Conservation (phyloP, 2,329 filamentous ascomycete species). For the Ascochyta pisi region DNA sequence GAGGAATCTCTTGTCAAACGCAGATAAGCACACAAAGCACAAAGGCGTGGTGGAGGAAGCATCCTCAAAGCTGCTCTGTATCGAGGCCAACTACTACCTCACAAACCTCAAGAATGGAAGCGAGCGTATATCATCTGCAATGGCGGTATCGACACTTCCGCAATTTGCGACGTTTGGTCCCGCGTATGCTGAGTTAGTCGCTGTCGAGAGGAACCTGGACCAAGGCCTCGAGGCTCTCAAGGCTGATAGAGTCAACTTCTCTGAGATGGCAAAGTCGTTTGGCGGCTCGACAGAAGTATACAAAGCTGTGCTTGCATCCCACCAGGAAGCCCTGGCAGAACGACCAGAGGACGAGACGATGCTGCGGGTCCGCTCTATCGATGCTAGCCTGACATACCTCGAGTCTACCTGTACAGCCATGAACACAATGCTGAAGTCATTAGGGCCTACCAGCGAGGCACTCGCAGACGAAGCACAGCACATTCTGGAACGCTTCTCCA, state of each 20-base stretch:
- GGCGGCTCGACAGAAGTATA: conserved; percentile 57
- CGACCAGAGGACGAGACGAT: conserved; percentile 38
- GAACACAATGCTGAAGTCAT: conserved; percentile 18
- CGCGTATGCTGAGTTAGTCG: conserved; percentile 85
- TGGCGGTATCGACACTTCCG: conserved; percentile 77
- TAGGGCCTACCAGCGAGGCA: conserved; percentile 13
- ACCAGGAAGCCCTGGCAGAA: conserved; percentile 22
- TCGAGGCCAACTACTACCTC: conserved; percentile 84
- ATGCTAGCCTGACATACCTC: conserved; percentile 31
- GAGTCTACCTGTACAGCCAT: conserved; percentile 27
- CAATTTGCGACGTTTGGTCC: conserved; percentile 81
- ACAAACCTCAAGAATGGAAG: conserved; percentile 85
- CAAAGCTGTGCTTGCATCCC: conserved; percentile 23
- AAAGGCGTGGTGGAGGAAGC: conserved; percentile 78
- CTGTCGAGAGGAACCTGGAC: conserved; percentile 88
- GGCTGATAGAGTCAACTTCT: conserved; percentile 83
- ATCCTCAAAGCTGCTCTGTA: conserved; percentile 67
- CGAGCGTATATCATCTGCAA: conserved; percentile 80
- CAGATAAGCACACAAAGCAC: conserved; percentile 67
- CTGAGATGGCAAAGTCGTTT: conserved; percentile 80
- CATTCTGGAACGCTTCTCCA: conserved; percentile 49
- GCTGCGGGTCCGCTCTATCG: conserved; percentile 29
- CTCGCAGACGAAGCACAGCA: conserved; percentile 29
- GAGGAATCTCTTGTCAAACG: conserved; percentile 21
- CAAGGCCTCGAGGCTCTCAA: conserved; percentile 85